Evolutionary conservation across 2,329 filamentous ascomycete species (phyloP), one percentile per base, ranked within the genome.

Genomic region (Penicillium sp.): DNA sequence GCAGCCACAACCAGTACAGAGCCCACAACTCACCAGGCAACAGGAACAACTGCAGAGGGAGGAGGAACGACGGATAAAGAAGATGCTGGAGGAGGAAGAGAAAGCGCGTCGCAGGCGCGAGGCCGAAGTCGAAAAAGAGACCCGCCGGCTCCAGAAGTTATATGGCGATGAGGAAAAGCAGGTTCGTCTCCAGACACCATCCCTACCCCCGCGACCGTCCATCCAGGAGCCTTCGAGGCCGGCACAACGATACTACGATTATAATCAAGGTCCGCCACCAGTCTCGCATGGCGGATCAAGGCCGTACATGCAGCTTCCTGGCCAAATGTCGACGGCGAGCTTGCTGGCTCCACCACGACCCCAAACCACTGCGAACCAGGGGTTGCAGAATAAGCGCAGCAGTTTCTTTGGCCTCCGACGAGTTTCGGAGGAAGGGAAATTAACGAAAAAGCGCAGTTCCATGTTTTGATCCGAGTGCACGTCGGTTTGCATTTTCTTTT

Each of bases 91-190:
- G 45, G 79, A 80, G 23, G 86, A 88, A 70, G 81, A 85, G 49
- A 83, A 83, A 54, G 83, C 85, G 56, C 74, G 73, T 11, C 81
- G 80, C 59, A 81, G 58, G 31, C 70, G 69, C 5, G 64, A 87
- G 64, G 81, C 80, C 1, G 85, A 85, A 58, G 83, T 92, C 11
- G 88, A 96, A 41, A 86, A 87, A 48, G 93, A 97, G 76, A 96
- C 92, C 0, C 89, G 89, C 67, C 85, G 92, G 0, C 79, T 97
- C 7, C 80, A 84, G 60, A 82, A 79, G 66, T 70, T 86, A 52
- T 89, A 88, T 66, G 86, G 85, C 50, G 68, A 72, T 60, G 75
- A 82, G 69, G 75, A 81, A 64, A 59, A 77, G 65, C 68, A 70
- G 56, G 73, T 63, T 7, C 73, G 75, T 31, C 65, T 68, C 58